Percentiles rank a stretch among this genome's conserved stretches.
Evolutionary conservation across 768 basidiomycete species (phyloP).

Genomic region (Leccinum arenicola): DNA sequence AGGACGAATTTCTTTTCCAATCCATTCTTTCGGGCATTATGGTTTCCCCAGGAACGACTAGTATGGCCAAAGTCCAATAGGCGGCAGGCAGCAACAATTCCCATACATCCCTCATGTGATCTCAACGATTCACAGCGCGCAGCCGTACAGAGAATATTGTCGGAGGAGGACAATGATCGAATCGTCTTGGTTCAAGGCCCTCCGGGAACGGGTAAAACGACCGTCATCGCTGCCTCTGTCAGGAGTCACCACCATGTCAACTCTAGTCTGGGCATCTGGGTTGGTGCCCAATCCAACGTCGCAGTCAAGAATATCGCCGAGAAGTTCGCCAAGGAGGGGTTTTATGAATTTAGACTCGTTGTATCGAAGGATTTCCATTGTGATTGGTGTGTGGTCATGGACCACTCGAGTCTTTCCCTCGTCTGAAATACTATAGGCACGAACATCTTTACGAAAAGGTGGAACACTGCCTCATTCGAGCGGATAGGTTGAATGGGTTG

Average conservation of each 20-base stretch:
- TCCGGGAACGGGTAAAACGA: constrained; percentile 45
- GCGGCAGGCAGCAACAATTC: background rate
- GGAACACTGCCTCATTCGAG: constrained; percentile 31
- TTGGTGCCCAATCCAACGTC: constrained; percentile 49
- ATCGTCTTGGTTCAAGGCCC: constrained; percentile 34
- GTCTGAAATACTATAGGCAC: constrained; percentile 36
- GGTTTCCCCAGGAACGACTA: constrained; percentile 20
- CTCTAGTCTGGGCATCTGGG: constrained; percentile 30
- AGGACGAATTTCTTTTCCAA: constrained; percentile 13
- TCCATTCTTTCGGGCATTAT: constrained; percentile 28
- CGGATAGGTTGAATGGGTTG: too few relatives aligned
- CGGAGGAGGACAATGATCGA: constrained; percentile 17
- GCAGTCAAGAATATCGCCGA: constrained; percentile 54
- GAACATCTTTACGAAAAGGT: constrained; percentile 46
- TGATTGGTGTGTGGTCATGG: constrained; percentile 37
- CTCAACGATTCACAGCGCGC: constrained; percentile 28
- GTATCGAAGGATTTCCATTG: constrained; percentile 46
- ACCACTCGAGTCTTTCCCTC: background rate
- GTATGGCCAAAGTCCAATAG: constrained; percentile 15
- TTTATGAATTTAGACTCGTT: constrained; percentile 38
- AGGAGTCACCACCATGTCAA: constrained; percentile 19
- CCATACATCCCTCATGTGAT: background rate
- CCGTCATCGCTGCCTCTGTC: constrained; percentile 39
- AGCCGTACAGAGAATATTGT: constrained; percentile 31
- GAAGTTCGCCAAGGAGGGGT: constrained; percentile 34